A percentile compares a stretch with the other conserved stretches of the same genome.
Evolutionary conservation across 768 basidiomycete species (phyloP).

Genomic region (Porphyrellus cyaneotinctus): DNA sequence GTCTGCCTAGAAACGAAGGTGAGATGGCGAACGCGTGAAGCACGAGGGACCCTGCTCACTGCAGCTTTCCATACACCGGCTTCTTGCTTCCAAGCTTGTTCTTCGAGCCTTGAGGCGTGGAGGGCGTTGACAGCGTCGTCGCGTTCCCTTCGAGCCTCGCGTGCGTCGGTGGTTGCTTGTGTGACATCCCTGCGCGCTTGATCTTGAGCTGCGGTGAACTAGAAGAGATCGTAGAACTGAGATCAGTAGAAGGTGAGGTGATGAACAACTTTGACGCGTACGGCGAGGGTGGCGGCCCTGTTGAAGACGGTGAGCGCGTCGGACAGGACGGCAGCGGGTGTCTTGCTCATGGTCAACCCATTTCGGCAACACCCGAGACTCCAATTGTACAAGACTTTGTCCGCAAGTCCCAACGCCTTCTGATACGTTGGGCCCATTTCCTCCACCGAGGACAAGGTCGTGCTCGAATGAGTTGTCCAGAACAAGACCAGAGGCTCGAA

Average conservation of each 20-base stretch:
- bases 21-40: constrained; percentile 10
- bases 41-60: constrained; percentile 37
- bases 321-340: constrained; percentile 35
- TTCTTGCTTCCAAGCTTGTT: constrained; percentile 46
- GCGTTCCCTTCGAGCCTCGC: constrained; percentile 48
- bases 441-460: too few relatives aligned
- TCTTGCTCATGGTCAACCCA: constrained; percentile 28
- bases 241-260: background rate
- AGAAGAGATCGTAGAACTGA: background rate
- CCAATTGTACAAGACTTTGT: constrained; percentile 36
- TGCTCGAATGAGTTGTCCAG: constrained; percentile 16
- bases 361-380: constrained; percentile 27
- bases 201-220: constrained; percentile 58
- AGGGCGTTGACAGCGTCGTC: constrained; percentile 45
- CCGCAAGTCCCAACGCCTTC: constrained; percentile 14
- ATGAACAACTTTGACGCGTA: constrained; percentile 19
- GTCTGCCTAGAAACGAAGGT: constrained; percentile 36
- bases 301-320: constrained; percentile 42
- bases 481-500: constrained; percentile 12
- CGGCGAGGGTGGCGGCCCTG: constrained; percentile 39
- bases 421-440: background rate
- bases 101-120: constrained; percentile 43
- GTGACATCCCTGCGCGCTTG: constrained; percentile 51
- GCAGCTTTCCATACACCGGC: constrained; percentile 39
- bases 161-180: constrained; percentile 42